Percentiles rank a stretch among this genome's conserved stretches.
phyloP scores from a whole-genome alignment of 495 filamentous ascomycete species.

The Recurvomyces mirabilis region DNA sequence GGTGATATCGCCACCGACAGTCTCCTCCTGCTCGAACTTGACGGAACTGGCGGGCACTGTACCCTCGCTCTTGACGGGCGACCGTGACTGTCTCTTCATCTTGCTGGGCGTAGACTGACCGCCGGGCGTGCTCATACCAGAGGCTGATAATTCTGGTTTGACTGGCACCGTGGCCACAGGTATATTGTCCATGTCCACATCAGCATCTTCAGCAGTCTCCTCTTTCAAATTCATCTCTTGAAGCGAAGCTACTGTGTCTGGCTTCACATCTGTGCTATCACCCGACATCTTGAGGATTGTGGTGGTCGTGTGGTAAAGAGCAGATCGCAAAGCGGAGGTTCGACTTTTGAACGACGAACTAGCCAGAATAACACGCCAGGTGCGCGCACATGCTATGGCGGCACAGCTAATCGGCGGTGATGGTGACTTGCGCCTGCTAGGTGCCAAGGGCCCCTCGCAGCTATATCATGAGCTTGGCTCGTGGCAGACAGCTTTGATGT shows the following conservation, averaged over 20 bases:
- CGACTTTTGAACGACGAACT: conserved; percentile 2
- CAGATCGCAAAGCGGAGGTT: neutral
- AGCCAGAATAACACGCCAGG: neutral
- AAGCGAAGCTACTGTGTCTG: conserved; percentile 23
- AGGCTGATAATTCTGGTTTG: conserved; percentile 10
- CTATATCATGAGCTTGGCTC: no score
- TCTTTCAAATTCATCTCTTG: conserved; percentile 27
- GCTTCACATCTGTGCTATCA: conserved; percentile 22
- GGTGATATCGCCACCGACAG: conserved; percentile 46
- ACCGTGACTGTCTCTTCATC: conserved; percentile 24
- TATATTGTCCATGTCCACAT: conserved; percentile 20
- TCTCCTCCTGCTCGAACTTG: conserved; percentile 35
- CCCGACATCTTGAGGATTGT: conserved; percentile 25
- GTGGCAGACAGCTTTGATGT: no score
- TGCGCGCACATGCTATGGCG: conserved; percentile 2
- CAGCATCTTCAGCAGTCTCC: conserved; percentile 15
- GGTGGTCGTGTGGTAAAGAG: conserved; percentile 2
- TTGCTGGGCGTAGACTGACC: conserved; percentile 3
- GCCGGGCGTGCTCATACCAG: conserved; percentile 3
- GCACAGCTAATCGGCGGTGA: no score
- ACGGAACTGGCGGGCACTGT: conserved; percentile 30
- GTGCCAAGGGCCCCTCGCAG: no score
- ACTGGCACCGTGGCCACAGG: conserved; percentile 4
- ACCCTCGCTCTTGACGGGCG: conserved; percentile 33
- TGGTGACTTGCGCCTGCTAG: no score